Base-by-base conservation (phyloP, 2,329 filamentous ascomycete species). In the Dryadomyces quercus-mongolicae region DNA sequence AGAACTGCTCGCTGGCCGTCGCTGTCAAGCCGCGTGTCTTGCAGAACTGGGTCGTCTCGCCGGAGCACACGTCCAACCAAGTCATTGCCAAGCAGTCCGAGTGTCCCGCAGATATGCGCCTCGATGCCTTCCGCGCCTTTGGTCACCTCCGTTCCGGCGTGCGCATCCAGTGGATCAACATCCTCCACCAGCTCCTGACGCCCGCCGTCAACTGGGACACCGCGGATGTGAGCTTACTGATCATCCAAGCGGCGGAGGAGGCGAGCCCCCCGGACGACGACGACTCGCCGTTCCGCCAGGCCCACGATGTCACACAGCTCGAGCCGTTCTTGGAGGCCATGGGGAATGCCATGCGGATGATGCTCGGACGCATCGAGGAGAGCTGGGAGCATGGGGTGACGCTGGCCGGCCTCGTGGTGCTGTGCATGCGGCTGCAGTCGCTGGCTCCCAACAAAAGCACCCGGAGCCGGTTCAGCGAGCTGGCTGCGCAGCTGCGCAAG, bases 51-150 rank as follows among this genome's bases (percentile, higher is more conserved):
- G 5, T 9, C 16, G 45, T 2, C 12, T 25, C n/a, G 31, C 6
- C 22, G 1, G 51, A 52, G 15, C 31, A 22, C 8, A 52, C 62
- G 0, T 67, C 76, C 0, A 86, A 86, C 54, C 59, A 68, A 0
- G 72, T 78, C 0, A 70, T 85, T 13, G 71, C 80, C 0, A 63
- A 61, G 1, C 76, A 80, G 55, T 64, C 59, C 0, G 51, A 62
- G 0, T 82, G 78, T 50, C 78, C 81, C 0, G 12, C 54, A 0
- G 60, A 71, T 21, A 66, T 85, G 54, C 68, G 73, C 0, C 55
- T 80, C 0, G 71, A 74, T 0, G 79, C 85, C 53, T 84, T 73
- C 61, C 75, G 77, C 51, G 67, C 72, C 0, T 71, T 83, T n/a
- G 68, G 70, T 0, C 61, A 71, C 0, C 58, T 84, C 2, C 70